phyloP scores from a whole-genome alignment of 805 yeast species.

The Yarrowia sp. region DNA sequence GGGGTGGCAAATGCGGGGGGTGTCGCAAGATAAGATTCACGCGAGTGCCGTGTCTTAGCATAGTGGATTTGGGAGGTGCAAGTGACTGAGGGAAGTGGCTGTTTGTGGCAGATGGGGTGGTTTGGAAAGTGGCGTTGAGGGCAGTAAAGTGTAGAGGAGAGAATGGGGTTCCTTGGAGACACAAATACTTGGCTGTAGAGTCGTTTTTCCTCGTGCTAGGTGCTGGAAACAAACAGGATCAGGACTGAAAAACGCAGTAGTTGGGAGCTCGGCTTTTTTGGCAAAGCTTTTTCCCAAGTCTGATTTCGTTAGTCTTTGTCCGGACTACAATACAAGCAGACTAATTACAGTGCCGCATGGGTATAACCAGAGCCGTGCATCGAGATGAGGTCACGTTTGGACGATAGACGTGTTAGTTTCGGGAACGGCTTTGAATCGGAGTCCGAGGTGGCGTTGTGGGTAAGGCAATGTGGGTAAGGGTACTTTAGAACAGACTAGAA shows the following conservation, averaged over 20 bases:
- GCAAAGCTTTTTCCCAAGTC: background rate
- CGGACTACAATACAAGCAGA: background rate
- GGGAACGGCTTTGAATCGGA: background rate
- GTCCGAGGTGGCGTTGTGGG: background rate
- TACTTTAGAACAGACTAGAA: background rate
- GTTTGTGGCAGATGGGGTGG: background rate
- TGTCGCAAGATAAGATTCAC: conserved; percentile 23
- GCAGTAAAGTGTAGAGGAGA: too few relatives aligned
- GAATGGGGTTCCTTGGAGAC: too few relatives aligned
- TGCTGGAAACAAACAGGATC: background rate
- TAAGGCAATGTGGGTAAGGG: background rate
- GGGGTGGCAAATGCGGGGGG: conserved; percentile 22
- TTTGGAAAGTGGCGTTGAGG: background rate
- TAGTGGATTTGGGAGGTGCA: conserved; percentile 15
- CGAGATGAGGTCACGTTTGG: too few relatives aligned
- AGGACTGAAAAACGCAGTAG: background rate
- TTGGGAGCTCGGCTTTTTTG: conserved; percentile 1
- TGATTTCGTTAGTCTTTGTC: conserved; percentile 17
- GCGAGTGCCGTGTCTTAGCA: conserved; percentile 25
- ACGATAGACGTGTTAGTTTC: too few relatives aligned
- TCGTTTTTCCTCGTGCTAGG: too few relatives aligned
- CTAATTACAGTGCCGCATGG: background rate
- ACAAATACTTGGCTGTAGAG: too few relatives aligned
- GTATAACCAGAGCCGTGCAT: conserved; percentile 4
- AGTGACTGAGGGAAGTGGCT: background rate